Evolutionary conservation across 208 protist genomes (phyloP), one percentile per base, ranked within the genome.

Genomic region (Crithidia bombi): DNA sequence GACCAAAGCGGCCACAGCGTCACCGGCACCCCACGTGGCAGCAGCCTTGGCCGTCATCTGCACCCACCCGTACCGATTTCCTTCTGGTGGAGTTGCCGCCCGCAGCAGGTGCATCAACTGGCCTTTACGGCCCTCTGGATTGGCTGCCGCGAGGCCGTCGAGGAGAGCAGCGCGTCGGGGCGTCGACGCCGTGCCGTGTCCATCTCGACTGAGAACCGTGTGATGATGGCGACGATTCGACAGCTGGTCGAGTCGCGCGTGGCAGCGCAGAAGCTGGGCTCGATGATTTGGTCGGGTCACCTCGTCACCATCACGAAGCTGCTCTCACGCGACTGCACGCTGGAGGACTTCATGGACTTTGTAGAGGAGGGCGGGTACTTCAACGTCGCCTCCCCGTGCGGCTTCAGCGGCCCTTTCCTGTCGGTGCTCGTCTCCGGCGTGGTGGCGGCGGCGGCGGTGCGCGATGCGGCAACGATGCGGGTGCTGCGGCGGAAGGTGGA

Each of bases 311-410:
- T 91, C 28, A 79, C 76, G 46, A 74, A 82, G 55, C 80, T 94
- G 11, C 43, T 89, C 47, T 85, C 82, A 0, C 59, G 44, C 3
- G 83, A 88, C 35, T 91, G 85, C 67, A 36, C 69, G 6, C 10
- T 90, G 57, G 85, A 94, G 72, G 73, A 85, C 58, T 94, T 91
- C 73, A 59, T 91, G 23, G 83, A 90, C 73, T 75, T 88, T 36
- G 64, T 83, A 19, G 80, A 81, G 35, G 81, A 78, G 51, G 76
- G 74, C 36, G 61, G 71, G 23, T 80, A 77, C 39, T 69, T 82
- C 51, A 38, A 70, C 68, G 44, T 80, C 28, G 32, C 64, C 55
- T 36, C 72, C 30, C 50, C 68, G 38, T 54, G 55, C 49, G 69
- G 72, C 21, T 84, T 87, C 67, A 70, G 79, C n/a, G 76, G 76